Evolutionary conservation across 805 yeast genomes (phyloP), one percentile per base, ranked within the genome.

Genomic region (Schwanniomyces occidentalis): DNA sequence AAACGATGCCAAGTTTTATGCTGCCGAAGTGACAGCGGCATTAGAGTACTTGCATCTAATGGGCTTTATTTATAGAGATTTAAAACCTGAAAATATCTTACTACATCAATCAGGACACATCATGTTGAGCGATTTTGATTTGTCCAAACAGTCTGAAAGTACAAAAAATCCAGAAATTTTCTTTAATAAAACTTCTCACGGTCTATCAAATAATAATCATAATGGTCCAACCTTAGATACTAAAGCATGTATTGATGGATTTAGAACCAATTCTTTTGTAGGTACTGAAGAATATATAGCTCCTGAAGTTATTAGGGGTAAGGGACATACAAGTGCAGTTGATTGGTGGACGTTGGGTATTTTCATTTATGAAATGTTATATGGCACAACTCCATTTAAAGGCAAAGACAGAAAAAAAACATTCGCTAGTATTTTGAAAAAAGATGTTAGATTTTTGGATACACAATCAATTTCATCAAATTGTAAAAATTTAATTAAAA

Each of bases 271-370:
- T 59, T 90, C 98, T 1, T 93, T 93, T 69, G 99, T 93, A 22
- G 99, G 99, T 1, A 93, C 99, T 0, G 99, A 93, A 56, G 99
- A 93, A 56, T 93, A 93, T 58, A 89, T 93, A 51, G 98, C 99
- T 0, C 99, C 99, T 0, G 99, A 93, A 54, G 99, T 93, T 4
- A 93, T 93, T 35, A 71, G 93, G 57, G 98, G 98, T 1, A 86
- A 90, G 49, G 99, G 99, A 2, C 99, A 93, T 52, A 91, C 98
- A 1, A 83, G 91, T 6, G 96, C 98, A 0, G 99, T 93, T 12
- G 99, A 93, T 60, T 93, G 99, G 99, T 93, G 99, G 99, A 93
- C 99, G 0, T 67, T 93, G 45, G 99, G 99, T 3, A 89, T 93
- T 14, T 73, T 93, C 50, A 69, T 89, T 16, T 95, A 80, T 60